phyloP scores from a whole-genome alignment of 2,329 filamentous ascomycete genomes.

The Claviceps digitariae region DNA sequence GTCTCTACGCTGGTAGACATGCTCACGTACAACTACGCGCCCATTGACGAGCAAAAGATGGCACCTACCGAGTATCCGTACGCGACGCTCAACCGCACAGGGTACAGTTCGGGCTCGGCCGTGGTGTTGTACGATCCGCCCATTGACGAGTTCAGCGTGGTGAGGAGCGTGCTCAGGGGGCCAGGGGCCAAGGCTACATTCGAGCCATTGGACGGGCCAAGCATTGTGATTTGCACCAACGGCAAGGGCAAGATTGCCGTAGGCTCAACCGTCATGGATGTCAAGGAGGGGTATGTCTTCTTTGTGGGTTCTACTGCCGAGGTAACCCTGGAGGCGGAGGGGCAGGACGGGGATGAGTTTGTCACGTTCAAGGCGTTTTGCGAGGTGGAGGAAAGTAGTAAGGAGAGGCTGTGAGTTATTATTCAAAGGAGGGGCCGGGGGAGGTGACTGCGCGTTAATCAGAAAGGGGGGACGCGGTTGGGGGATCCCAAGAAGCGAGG shows the following conservation, averaged over 20 bases:
- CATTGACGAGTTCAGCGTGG: constrained; percentile 90
- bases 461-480: background rate
- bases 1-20: constrained; percentile 77
- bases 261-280: constrained; percentile 63
- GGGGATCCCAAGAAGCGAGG: background rate
- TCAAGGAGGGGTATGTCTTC: constrained; percentile 61
- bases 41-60: constrained; percentile 94
- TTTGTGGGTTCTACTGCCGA: constrained; percentile 85
- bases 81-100: constrained; percentile 64
- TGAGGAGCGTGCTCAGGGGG: constrained; percentile 61
- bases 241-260: constrained; percentile 77
- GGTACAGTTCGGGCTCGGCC: constrained; percentile 64
- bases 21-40: constrained; percentile 90
- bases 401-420: constrained; percentile 16
- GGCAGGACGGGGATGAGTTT: constrained; percentile 52
- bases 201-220: constrained; percentile 74
- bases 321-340: constrained; percentile 58
- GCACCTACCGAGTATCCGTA: constrained; percentile 73
- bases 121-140: constrained; percentile 80
- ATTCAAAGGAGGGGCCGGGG: background rate
- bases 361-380: constrained; percentile 91
- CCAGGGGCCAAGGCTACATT: constrained; percentile 74
- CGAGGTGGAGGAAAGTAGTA: constrained; percentile 42
- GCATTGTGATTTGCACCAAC: constrained; percentile 80
- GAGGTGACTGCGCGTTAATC: background rate